Conservation (phyloP, 139 green algal genomes). For the Volvox africanus region DNA sequence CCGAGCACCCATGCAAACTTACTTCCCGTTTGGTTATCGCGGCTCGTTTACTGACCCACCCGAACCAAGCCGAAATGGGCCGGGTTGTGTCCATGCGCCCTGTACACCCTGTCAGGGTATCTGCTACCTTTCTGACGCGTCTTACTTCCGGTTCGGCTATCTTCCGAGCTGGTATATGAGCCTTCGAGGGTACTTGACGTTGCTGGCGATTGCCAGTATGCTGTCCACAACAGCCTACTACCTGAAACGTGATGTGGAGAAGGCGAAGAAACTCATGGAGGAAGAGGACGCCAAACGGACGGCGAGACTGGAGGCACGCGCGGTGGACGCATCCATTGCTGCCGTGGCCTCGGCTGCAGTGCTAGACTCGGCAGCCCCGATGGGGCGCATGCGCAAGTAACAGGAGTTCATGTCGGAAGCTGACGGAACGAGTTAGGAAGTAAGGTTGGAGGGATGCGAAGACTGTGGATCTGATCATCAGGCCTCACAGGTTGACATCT, state of each 20-base stretch:
- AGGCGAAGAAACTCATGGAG: background rate
- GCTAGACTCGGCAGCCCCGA: background rate
- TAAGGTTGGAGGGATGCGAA: no score
- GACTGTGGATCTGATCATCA: no score
- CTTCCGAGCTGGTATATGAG: conserved; percentile 62
- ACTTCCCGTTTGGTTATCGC: no score
- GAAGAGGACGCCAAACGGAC: conserved; percentile 26
- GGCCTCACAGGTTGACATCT: no score
- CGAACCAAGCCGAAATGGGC: no score
- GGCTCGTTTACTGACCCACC: no score
- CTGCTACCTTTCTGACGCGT: conserved; percentile 45
- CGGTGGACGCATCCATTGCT: background rate
- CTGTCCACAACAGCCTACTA: conserved; percentile 41
- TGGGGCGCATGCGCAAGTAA: no score
- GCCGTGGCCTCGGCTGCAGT: background rate
- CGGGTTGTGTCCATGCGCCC: no score
- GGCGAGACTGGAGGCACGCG: conserved; percentile 15
- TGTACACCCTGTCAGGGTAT: background rate
- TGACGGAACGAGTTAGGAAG: no score
- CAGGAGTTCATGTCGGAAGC: no score
- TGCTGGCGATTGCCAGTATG: conserved; percentile 39
- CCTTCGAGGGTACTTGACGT: conserved; percentile 57
- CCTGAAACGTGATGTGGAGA: background rate
- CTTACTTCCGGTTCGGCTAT: conserved; percentile 2
- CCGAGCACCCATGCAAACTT: no score